Evolutionary conservation across 805 yeast genomes (phyloP), one percentile per base, ranked within the genome.

Genomic region (Tetrapisispora phaffii): DNA sequence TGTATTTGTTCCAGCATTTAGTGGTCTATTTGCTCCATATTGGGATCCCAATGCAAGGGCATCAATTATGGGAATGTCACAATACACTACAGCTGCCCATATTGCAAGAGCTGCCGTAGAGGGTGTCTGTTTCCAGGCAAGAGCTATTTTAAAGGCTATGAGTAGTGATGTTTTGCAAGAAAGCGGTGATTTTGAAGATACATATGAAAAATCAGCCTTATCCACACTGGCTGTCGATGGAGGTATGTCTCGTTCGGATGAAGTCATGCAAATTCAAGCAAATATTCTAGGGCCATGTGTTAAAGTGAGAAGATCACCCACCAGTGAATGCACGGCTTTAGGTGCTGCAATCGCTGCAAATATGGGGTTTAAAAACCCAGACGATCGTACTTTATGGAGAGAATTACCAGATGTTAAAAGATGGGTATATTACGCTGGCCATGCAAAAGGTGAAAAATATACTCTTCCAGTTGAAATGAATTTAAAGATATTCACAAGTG

Each of bases 291-390:
- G 97, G 3, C 90, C 93, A 1, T 79, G 88, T 66, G 85, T 82
- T 33, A 78, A 80, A 23, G 90, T 89, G 36, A 76, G 77, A 54
- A 74, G 96, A 56, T 88, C 96, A 1, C 75, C 78, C 28, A 84
- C 82, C 62, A 71, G 86, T 31, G 97, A 89, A 66, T 87, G 96
- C 60, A 89, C 97, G 5, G 96, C 97, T 0, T 73, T 89, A 50
- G 97, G 97, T 24, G 95, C 96, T 7, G 96, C 97, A 4, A 84
- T 90, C 53, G 96, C 96, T 24, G 95, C 97, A 2, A 96, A 96
- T 12, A 69, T 88, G 56, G 78, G 71, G 7, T 56, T 58, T 43
- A 56, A 66, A 45, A 69, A 76, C 15, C 68, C 78, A 13, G 65
- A 70, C 21, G 77, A 79, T 19, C 74, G 85, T 46, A 67, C 71